Evolutionary conservation across 768 basidiomycete genomes (phyloP).

Genomic region (Trichaptum fuscoviolaceum): DNA sequence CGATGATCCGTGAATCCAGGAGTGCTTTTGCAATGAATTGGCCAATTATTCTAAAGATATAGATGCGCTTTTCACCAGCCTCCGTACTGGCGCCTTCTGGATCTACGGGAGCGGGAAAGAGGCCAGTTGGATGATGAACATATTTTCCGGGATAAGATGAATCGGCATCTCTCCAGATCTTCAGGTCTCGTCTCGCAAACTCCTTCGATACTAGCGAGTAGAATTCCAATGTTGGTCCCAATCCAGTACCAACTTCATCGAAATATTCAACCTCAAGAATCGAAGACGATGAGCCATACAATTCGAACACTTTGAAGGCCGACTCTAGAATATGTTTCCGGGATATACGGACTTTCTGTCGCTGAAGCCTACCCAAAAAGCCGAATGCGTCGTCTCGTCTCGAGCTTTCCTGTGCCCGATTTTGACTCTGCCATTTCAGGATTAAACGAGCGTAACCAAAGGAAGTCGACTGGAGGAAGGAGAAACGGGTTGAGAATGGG

Average conservation of each 20-base stretch:
- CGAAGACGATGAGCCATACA: conserved; percentile 92
- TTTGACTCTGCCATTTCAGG: conserved; percentile 88
- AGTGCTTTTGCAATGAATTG: conserved; percentile 97
- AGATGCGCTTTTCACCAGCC: conserved; percentile 75
- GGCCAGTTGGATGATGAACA: conserved; percentile 78
- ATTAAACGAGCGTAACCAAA: conserved; percentile 97
- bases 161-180: conserved; percentile 90
- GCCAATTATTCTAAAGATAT: conserved; percentile 85
- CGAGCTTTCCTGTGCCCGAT: conserved; percentile 69
- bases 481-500: conserved; percentile 96
- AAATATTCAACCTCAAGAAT: conserved; percentile 98
- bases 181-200: conserved; percentile 83
- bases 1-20: conserved; percentile 96
- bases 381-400: conserved; percentile 88
- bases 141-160: conserved; percentile 52
- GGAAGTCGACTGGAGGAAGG: conserved; percentile 94
- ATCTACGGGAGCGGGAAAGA: conserved; percentile 84
- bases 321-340: conserved; percentile 93
- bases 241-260: conserved; percentile 95
- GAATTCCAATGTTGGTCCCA: conserved; percentile 97
- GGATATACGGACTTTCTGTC: conserved; percentile 96
- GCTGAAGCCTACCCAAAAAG: conserved; percentile 85
- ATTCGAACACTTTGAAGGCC: conserved; percentile 92
- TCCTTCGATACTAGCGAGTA: conserved; percentile 96
- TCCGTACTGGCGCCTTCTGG: conserved; percentile 65